Evolutionary conservation across 139 green algal genomes (phyloP).

Genomic region (Coelastrella sp.): DNA sequence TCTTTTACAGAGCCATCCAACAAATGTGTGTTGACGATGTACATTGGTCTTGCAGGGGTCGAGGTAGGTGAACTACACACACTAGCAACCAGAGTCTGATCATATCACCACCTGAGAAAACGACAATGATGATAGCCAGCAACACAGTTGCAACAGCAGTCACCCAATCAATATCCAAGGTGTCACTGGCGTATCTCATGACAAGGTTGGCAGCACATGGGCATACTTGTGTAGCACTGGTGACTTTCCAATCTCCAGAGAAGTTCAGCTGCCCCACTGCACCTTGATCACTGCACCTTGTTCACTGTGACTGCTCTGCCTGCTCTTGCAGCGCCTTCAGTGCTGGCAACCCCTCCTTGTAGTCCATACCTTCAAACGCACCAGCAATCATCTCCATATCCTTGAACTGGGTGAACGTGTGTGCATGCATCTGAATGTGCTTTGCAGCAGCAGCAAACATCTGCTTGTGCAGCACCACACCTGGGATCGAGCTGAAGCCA

Average conservation of each 20-base stretch:
- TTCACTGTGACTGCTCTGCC: neutral
- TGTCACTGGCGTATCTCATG: neutral
- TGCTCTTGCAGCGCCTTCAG: slow-evolving; percentile 40
- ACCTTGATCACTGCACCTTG: neutral
- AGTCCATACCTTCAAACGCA: slow-evolving; percentile 38
- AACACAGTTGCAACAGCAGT: too few species aligned
- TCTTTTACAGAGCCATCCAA: too few species aligned
- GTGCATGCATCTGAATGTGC: slow-evolving; percentile 27
- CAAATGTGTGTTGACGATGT: too few species aligned
- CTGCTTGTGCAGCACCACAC: neutral
- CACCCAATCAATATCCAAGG: neutral
- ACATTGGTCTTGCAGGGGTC: too few species aligned
- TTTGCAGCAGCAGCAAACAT: slow-evolving; percentile 27
- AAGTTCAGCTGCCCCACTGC: neutral
- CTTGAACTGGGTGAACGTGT: neutral
- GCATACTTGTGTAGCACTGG: neutral
- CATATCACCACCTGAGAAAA: too few species aligned
- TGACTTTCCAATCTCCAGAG: neutral
- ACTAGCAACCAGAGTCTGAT: too few species aligned
- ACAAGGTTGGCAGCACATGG: neutral
- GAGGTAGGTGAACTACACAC: too few species aligned
- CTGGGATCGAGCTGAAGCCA: neutral
- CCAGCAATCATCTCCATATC: slow-evolving; percentile 32
- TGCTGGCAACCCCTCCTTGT: slow-evolving; percentile 7
- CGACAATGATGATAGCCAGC: too few species aligned